These are phyloP conservation scores for Linanthus parryae DNA, from an alignment of 148 eudicot genomes.

Conservation along the genomic window DNA sequence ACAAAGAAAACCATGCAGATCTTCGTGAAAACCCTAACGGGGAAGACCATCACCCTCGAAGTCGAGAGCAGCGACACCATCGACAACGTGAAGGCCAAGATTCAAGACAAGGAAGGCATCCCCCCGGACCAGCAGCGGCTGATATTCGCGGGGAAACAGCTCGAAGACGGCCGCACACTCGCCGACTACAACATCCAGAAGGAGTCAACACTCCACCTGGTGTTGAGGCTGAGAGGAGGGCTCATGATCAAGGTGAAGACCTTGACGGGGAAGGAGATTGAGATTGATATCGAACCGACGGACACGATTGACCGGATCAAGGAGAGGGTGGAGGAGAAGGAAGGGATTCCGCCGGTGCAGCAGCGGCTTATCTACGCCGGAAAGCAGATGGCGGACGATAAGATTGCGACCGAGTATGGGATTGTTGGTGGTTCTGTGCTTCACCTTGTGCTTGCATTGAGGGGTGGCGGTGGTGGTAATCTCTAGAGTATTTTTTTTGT, in stretches of 20 bases:
- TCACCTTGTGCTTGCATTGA: too few relatives aligned
- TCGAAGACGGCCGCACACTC: conserved; percentile 39
- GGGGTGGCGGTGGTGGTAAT: too few relatives aligned
- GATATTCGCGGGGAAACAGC: conserved; percentile 36
- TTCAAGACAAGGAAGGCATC: conserved; percentile 35
- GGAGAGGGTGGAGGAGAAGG: conserved; percentile 57
- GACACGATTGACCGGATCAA: conserved; percentile 59
- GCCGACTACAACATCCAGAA: conserved; percentile 37
- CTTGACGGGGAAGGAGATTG: conserved; percentile 55
- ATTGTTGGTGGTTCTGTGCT: too few relatives aligned
- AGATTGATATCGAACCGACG: conserved; percentile 59
- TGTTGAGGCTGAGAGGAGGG: conserved; percentile 44
- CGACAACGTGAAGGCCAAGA: too few relatives aligned
- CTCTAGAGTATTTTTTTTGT: too few relatives aligned
- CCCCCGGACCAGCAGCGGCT: conserved; percentile 37
- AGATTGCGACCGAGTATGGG: too few relatives aligned
- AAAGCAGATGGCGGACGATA: too few relatives aligned
- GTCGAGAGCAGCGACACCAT: too few relatives aligned
- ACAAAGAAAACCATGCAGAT: too few relatives aligned
- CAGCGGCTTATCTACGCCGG: conserved; percentile 36
- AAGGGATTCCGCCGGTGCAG: conserved; percentile 62
- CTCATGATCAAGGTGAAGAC: conserved; percentile 61
- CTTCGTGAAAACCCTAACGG: too few relatives aligned
- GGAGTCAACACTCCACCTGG: conserved; percentile 37
- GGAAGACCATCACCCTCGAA: too few relatives aligned